Evolutionary conservation across 2,329 filamentous ascomycete genomes (phyloP).

Genomic region (Trichoderma koningii): DNA sequence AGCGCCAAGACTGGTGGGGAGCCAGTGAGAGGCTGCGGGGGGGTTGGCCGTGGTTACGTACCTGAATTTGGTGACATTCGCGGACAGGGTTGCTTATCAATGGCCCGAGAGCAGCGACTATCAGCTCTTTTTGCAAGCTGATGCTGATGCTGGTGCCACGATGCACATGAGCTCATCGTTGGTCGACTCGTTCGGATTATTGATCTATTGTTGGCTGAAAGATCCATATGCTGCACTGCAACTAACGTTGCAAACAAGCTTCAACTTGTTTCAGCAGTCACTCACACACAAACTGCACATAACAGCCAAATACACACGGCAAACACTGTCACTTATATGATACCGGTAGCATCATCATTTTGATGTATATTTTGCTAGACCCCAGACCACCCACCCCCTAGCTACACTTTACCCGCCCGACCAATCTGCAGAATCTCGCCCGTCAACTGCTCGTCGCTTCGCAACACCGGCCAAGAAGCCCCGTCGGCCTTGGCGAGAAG

Average conservation of each 20-base stretch:
- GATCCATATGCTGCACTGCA: too few relatives aligned
- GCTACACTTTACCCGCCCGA: slow-evolving; percentile 58
- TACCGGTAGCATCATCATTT: background rate
- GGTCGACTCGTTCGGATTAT: too few relatives aligned
- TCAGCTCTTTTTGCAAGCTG: background rate
- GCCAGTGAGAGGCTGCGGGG: slow-evolving; percentile 27
- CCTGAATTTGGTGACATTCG: slow-evolving; percentile 40
- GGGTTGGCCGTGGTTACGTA: slow-evolving; percentile 39
- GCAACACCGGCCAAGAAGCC: slow-evolving; percentile 80
- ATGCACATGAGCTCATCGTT: too few relatives aligned
- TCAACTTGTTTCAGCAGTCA: too few relatives aligned
- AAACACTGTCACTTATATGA: background rate
- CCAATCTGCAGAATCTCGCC: slow-evolving; percentile 89
- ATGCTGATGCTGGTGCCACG: too few relatives aligned
- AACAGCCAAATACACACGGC: too few relatives aligned
- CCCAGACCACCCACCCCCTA: background rate
- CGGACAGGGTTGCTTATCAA: slow-evolving; percentile 24
- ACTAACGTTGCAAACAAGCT: too few relatives aligned
- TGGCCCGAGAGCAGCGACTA: slow-evolving; percentile 7
- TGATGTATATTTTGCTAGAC: background rate
- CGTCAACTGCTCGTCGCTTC: slow-evolving; percentile 69
- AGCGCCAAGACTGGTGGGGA: slow-evolving; percentile 7
- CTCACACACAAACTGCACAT: too few relatives aligned
- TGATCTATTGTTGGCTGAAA: too few relatives aligned
- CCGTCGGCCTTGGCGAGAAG: slow-evolving; percentile 71